Conservation (phyloP, 2,329 filamentous ascomycete species). For the Beauveria bassiana region DNA sequence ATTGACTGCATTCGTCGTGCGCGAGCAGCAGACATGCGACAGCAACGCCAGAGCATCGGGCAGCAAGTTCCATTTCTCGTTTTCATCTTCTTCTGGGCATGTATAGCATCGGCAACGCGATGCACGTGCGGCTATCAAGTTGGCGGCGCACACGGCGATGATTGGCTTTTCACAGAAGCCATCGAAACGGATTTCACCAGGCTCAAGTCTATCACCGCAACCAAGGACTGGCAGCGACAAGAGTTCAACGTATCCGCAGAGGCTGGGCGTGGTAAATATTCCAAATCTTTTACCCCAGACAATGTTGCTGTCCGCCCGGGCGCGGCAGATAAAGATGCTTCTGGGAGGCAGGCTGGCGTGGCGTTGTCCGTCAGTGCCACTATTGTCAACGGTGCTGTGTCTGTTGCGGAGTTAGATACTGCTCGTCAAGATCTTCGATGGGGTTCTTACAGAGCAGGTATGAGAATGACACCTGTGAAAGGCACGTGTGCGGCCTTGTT, state of each 20-base stretch:
- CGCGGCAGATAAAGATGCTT: constrained; percentile 23
- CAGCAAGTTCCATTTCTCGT: not conserved
- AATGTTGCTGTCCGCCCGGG: constrained; percentile 47
- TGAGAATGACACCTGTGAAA: constrained; percentile 51
- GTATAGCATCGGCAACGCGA: not conserved
- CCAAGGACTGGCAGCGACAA: constrained; percentile 59
- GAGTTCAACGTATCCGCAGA: constrained; percentile 55
- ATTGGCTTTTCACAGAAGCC: constrained; percentile 56
- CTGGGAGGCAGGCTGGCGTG: constrained; percentile 43
- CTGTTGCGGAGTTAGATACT: constrained; percentile 57
- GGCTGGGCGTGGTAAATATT: constrained; percentile 54
- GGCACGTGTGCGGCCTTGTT: constrained; percentile 77
- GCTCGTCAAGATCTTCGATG: constrained; percentile 55
- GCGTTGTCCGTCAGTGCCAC: constrained; percentile 46
- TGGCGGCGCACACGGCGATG: constrained; percentile 32
- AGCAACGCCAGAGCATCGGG: not conserved
- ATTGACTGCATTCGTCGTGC: not conserved
- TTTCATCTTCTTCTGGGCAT: not conserved
- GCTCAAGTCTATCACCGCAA: constrained; percentile 36
- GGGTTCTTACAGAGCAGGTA: constrained; percentile 60
- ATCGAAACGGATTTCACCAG: constrained; percentile 67
- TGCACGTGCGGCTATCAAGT: constrained; percentile 70
- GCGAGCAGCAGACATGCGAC: not conserved
- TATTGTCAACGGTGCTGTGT: constrained; percentile 43
- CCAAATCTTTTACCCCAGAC: constrained; percentile 50